A percentile compares a stretch with the other conserved stretches of the same genome.
phyloP scores from a whole-genome alignment of 148 eudicot genomes.

The Fallopia convolvulus region DNA sequence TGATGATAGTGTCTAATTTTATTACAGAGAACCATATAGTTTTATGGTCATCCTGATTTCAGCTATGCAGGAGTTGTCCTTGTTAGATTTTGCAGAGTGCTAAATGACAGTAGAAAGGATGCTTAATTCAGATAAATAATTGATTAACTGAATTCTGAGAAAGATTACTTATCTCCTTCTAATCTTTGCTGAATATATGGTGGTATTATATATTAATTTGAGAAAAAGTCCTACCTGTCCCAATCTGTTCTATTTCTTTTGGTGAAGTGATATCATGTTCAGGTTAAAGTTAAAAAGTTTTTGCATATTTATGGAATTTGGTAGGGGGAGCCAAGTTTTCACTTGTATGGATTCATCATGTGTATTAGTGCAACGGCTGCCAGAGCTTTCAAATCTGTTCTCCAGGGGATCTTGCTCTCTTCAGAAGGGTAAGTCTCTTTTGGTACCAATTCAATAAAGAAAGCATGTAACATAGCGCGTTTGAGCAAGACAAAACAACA shows the following conservation, averaged over 20 bases:
- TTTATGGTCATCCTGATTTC: background rate
- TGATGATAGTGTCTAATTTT: background rate
- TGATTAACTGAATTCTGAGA: too few relatives aligned
- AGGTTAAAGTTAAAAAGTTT: background rate
- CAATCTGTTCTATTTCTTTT: background rate
- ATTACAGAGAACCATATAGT: background rate
- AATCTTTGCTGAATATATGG: background rate
- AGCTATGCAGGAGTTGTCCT: background rate
- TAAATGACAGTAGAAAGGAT: background rate
- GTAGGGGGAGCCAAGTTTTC: constrained; percentile 99
- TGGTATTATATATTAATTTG: background rate
- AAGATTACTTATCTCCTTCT: too few relatives aligned
- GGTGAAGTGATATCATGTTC: background rate
- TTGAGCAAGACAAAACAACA: background rate
- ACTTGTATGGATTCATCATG: constrained; percentile 93
- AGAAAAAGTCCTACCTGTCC: background rate
- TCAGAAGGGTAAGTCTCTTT: constrained; percentile 66
- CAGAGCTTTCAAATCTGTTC: constrained; percentile 95
- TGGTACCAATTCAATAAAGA: background rate
- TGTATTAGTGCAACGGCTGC: constrained; percentile 98
- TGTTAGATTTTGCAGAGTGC: background rate
- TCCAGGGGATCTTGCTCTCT: constrained; percentile 91
- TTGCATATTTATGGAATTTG: constrained; percentile 19
- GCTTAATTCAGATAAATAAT: too few relatives aligned
- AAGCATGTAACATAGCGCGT: background rate